Evolutionary conservation across 2,329 filamentous ascomycete species (phyloP).

Genomic region (Alternaria rosae): DNA sequence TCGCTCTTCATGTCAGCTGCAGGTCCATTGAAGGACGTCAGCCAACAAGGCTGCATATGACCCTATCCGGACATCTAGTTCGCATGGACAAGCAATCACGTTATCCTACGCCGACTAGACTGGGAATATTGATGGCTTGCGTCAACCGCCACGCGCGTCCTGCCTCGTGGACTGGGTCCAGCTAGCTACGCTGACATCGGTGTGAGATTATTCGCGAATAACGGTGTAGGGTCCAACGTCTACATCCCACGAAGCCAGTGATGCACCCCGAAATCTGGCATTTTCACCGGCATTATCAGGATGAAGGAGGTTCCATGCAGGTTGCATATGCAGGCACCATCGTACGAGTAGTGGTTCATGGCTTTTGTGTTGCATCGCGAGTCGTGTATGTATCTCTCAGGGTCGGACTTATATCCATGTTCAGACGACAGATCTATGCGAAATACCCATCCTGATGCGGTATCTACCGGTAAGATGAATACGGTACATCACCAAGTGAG

Average conservation of each 20-base stretch:
- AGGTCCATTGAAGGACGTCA: constrained; percentile 25
- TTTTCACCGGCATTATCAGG: background rate
- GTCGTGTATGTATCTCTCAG: background rate
- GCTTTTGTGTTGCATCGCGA: background rate
- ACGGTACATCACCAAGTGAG: background rate
- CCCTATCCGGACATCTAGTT: constrained; percentile 16
- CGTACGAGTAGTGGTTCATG: background rate
- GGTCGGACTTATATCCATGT: background rate
- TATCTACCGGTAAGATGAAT: background rate
- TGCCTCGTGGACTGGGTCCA: constrained; percentile 9
- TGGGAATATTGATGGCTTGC: constrained; percentile 5
- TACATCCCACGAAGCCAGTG: background rate
- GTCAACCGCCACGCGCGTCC: constrained; percentile 2
- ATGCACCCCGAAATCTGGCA: background rate
- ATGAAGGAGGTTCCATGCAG: constrained; percentile 1
- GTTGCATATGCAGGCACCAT: constrained; percentile 16
- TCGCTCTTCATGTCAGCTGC: constrained; percentile 34
- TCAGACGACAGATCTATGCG: constrained; percentile 2
- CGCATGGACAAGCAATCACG: constrained; percentile 31
- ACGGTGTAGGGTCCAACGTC: background rate
- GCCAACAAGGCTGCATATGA: constrained; percentile 12
- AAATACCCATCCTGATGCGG: background rate
- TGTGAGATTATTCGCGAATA: constrained; percentile 4
- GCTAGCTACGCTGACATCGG: constrained; percentile 10
- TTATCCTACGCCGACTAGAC: constrained; percentile 12